Evolutionary conservation across 352 stramenopile species (phyloP), one percentile per base, ranked within the genome.

Genomic region (Globisporangium barbulae): DNA sequence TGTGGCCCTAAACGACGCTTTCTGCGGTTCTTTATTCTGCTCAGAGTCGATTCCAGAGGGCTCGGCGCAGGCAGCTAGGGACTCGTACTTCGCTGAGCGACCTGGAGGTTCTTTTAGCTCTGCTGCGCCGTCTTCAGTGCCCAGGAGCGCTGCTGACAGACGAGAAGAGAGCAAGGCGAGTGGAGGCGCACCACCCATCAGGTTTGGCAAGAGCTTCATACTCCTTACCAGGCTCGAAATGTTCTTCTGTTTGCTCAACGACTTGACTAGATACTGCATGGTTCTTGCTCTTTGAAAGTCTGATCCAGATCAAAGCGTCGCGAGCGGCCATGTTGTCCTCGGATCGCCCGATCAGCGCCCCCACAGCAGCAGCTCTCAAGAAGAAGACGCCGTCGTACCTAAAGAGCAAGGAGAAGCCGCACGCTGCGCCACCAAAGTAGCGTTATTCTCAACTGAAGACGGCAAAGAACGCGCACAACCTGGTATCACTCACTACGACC

Each of bases 301-400:
- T 44, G 37, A 74, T 90, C 44, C 69, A 78, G 53, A 69, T 90
- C 28, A 84, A 65, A 8, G 72, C 74, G 15, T 75, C 45, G 17
- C 70, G 74, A 48, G 68, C 74, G 15, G 62, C 75, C 12, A 39
- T 81, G 30, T 79, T 63, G 30, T 85, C 66, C 25, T 74, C 67
- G 25, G 79, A 78, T 35, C 62, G 65, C 2, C 74, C 73, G 1
- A 91, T 91, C 44, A 91, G 82, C 45, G 82, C 82, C 0, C 79
- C 82, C n/a, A 10, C 45, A n/a, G 70, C 65, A 7, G 50, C 71
- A 30, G 63, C 63, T 2, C 31, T 72, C 17, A 89, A 88, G 60
- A 89, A 77, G 59, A 89, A 84, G 41, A 31, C 49, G 2, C 65
- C 48, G n/a, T 53, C 35, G 30, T 55, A 48, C 30, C 12, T 39